A percentile compares a stretch with the other conserved stretches of the same genome.
These are phyloP conservation scores for Pyricularia grisea DNA, from an alignment of 2,329 filamentous ascomycete genomes.

Conservation along the genomic window DNA sequence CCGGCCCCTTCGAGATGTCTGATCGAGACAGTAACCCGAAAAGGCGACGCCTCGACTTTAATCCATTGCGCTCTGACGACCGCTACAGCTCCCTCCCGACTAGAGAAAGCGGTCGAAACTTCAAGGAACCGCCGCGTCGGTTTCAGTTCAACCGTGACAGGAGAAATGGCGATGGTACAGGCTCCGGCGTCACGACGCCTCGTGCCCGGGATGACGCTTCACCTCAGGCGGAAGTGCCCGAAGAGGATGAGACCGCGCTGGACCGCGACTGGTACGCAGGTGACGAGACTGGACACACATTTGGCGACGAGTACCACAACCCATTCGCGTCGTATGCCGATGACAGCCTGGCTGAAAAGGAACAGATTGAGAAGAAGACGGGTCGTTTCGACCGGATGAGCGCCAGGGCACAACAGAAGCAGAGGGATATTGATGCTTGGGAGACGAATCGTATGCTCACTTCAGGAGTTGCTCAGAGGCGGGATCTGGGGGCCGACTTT, in stretches of 20 bases:
- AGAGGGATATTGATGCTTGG: slow-evolving; percentile 95
- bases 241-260: slow-evolving; percentile 64
- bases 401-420: slow-evolving; percentile 70
- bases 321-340: slow-evolving; percentile 74
- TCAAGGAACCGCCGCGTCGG: neutral
- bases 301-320: slow-evolving; percentile 89
- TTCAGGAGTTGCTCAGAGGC: slow-evolving; percentile 84
- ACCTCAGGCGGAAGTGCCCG: slow-evolving; percentile 49
- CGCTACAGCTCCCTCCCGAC: slow-evolving; percentile 42
- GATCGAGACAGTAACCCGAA: slow-evolving; percentile 31
- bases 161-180: slow-evolving; percentile 17
- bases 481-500: slow-evolving; percentile 74
- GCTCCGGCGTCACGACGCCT: slow-evolving; percentile 4
- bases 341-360: slow-evolving; percentile 59
- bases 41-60: slow-evolving; percentile 56
- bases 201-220: slow-evolving; percentile 8
- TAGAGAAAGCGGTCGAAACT: neutral
- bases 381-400: slow-evolving; percentile 57
- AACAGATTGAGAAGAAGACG: slow-evolving; percentile 73
- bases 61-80: slow-evolving; percentile 41
- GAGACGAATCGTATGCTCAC: slow-evolving; percentile 98
- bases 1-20: neutral
- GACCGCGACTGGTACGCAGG: slow-evolving; percentile 91
- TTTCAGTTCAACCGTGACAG: slow-evolving; percentile 14
- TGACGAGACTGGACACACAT: slow-evolving; percentile 72